phyloP scores from a whole-genome alignment of 306 rosid genomes.

The Canavalia gladiata region DNA sequence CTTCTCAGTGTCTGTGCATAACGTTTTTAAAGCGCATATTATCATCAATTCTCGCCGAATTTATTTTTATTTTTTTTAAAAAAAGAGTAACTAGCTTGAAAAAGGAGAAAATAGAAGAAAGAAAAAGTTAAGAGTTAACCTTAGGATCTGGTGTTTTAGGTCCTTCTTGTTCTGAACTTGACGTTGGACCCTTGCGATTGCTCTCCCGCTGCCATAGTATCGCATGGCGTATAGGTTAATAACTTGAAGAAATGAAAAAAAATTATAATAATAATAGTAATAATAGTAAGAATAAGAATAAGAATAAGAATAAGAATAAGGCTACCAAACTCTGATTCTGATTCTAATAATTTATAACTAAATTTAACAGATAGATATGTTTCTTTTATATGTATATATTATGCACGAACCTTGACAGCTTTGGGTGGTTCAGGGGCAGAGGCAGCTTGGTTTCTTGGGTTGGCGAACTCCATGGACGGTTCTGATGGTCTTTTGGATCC shows the following conservation, averaged over 20 bases:
- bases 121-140: conserved; percentile 49
- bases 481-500: conserved; percentile 75
- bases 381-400: background rate
- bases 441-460: conserved; percentile 54
- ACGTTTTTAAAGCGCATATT: background rate
- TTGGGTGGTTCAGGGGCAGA: conserved; percentile 67
- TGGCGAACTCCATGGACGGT: conserved; percentile 78
- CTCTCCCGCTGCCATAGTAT: conserved; percentile 65
- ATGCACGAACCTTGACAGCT: conserved; percentile 59
- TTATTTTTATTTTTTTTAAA: background rate
- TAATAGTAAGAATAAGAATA: background rate
- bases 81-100: background rate
- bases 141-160: conserved; percentile 97
- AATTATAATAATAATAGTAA: conserved; percentile 22
- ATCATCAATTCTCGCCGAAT: background rate
- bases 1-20: conserved; percentile 82
- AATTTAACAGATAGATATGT: background rate
- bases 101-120: background rate
- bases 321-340: conserved; percentile 50
- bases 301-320: background rate
- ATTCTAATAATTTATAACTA: conserved; percentile 15
- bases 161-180: conserved; percentile 94
- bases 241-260: conserved; percentile 1
- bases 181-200: conserved; percentile 84
- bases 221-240: conserved; percentile 18